These are phyloP conservation scores for Monosporozyma aquatica DNA, from an alignment of 805 yeast genomes.

Conservation along the genomic window DNA sequence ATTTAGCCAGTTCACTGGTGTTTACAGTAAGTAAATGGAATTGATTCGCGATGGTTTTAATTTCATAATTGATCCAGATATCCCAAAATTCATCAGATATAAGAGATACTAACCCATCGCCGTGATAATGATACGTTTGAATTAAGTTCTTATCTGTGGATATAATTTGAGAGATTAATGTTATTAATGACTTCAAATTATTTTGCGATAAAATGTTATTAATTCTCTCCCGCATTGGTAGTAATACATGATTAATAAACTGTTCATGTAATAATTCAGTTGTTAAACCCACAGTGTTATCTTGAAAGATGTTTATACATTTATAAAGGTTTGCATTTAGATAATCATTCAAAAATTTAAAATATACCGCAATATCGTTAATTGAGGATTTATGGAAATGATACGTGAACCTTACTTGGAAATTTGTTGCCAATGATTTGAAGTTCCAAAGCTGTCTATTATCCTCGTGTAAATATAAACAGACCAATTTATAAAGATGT, in stretches of 20 bases:
- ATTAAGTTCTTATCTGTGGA: conserved; percentile 32
- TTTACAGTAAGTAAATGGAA: conserved; percentile 35
- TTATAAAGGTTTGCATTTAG: conserved; percentile 33
- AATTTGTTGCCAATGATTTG: conserved; percentile 37
- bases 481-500: conserved; percentile 15
- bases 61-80: conserved; percentile 42
- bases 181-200: conserved; percentile 32
- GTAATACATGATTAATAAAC: conserved; percentile 30
- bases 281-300: conserved; percentile 22
- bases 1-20: conserved; percentile 13
- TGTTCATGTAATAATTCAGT: conserved; percentile 32
- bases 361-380: conserved; percentile 44
- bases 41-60: conserved; percentile 36
- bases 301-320: conserved; percentile 35
- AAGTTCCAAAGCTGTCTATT: conserved; percentile 36
- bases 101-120: conserved; percentile 26
- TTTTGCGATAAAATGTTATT: conserved; percentile 28
- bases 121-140: conserved; percentile 36
- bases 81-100: conserved; percentile 29
- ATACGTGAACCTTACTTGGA: conserved; percentile 41
- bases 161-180: conserved; percentile 34
- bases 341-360: conserved; percentile 41
- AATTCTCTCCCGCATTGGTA: conserved; percentile 39
- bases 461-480: conserved; percentile 7
- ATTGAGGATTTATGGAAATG: conserved; percentile 41